Percentiles rank a stretch among this genome's conserved stretches.
These are phyloP conservation scores for Fomitopsis pulvina DNA, from an alignment of 768 basidiomycete genomes.

Conservation along the genomic window DNA sequence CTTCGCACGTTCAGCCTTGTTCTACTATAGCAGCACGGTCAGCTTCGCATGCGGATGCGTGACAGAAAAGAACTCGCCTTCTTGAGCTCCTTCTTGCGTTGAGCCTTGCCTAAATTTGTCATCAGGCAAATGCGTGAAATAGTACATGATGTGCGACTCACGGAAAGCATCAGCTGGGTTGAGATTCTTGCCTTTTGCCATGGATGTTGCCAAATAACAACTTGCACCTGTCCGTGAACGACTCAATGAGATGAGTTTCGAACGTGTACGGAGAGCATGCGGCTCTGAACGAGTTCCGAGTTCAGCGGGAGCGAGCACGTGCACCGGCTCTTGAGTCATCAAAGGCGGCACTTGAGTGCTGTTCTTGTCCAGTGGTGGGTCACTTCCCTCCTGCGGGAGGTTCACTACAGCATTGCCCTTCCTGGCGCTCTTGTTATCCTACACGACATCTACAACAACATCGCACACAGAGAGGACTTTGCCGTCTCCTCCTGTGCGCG, in stretches of 20 bases:
- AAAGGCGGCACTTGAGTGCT: conserved; percentile 3
- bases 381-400: conserved; percentile 44
- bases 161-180: conserved; percentile 96
- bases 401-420: conserved; percentile 7
- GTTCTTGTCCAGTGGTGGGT: conserved; percentile 21
- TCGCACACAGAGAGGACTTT: conserved; percentile 20
- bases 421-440: neutral
- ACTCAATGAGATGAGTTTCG: too few relatives aligned
- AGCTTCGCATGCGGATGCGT: conserved; percentile 6
- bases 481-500: conserved; percentile 18
- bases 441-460: neutral
- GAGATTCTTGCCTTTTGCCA: conserved; percentile 80
- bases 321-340: conserved; percentile 24
- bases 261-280: too few relatives aligned
- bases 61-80: conserved; percentile 50
- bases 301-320: conserved; percentile 19
- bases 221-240: neutral
- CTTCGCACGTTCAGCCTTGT: conserved; percentile 81
- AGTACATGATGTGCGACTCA: conserved; percentile 32
- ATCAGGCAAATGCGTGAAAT: neutral
- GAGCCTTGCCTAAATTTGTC: conserved; percentile 72
- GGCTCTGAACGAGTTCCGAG: too few relatives aligned
- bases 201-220: conserved; percentile 28
- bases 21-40: conserved; percentile 54
- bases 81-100: conserved; percentile 91